Percentiles rank a stretch among this genome's conserved stretches.
phyloP scores from a whole-genome alignment of 352 stramenopile species.

The Phytophthora boehmeriae region DNA sequence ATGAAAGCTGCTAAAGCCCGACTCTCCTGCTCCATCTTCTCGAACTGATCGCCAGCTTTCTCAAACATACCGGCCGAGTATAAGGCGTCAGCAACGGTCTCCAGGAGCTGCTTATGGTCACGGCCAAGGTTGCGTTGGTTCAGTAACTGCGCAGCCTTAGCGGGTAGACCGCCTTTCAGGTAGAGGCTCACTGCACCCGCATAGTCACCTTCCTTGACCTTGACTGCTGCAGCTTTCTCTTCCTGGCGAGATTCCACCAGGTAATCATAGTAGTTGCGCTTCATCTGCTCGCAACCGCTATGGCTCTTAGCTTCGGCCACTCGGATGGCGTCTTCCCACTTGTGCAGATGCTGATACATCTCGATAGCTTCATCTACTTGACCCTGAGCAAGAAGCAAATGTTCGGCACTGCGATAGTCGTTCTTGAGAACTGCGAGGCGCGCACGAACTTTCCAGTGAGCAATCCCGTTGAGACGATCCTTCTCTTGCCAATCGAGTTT shows the following conservation, averaged over 20 bases:
- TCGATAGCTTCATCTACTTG: slow-evolving; percentile 94
- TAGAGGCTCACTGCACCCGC: slow-evolving; percentile 92
- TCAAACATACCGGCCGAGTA: slow-evolving; percentile 92
- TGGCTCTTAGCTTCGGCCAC: slow-evolving; percentile 90
- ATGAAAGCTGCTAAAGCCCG: slow-evolving; percentile 92
- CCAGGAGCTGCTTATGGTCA: slow-evolving; percentile 89
- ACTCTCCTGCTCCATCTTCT: slow-evolving; percentile 92
- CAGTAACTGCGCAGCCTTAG: slow-evolving; percentile 89
- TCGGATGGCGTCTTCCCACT: slow-evolving; percentile 95
- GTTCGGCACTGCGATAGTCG: slow-evolving; percentile 91
- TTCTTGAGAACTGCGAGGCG: slow-evolving; percentile 88
- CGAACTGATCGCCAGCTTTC: slow-evolving; percentile 94
- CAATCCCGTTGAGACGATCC: slow-evolving; percentile 73
- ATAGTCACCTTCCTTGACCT: slow-evolving; percentile 93
- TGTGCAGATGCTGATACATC: slow-evolving; percentile 95
- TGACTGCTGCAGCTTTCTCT: slow-evolving; percentile 90
- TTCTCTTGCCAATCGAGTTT: slow-evolving; percentile 89
- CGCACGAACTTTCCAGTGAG: slow-evolving; percentile 89
- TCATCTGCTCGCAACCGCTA: slow-evolving; percentile 84
- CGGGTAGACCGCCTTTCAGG: slow-evolving; percentile 91
- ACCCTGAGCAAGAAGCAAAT: slow-evolving; percentile 90
- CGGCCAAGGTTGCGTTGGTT: slow-evolving; percentile 85
- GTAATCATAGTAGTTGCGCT: slow-evolving; percentile 92
- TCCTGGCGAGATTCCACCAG: slow-evolving; percentile 92
- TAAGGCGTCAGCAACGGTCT: slow-evolving; percentile 91